Percentiles rank a stretch among this genome's conserved stretches.
These are phyloP conservation scores for Adansonia digitata DNA, from an alignment of 345 rosid species.

Conservation along the genomic window DNA sequence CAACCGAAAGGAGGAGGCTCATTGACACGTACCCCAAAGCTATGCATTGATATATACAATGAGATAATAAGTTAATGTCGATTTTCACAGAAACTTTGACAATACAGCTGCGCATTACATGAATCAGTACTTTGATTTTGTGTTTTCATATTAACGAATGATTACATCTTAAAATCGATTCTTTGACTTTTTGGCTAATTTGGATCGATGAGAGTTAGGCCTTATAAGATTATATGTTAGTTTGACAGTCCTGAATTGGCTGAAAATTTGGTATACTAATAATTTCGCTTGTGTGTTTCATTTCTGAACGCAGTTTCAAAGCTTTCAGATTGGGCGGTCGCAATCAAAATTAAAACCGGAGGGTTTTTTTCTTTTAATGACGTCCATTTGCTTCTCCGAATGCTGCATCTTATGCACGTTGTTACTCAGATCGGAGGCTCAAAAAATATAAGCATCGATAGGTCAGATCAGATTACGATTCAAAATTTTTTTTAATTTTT, in stretches of 20 bases:
- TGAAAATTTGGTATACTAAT: background rate
- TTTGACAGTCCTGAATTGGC: background rate
- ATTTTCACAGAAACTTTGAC: background rate
- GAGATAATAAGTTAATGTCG: background rate
- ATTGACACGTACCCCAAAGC: constrained; percentile 12
- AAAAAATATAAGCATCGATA: too few species aligned
- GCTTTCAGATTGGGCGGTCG: background rate
- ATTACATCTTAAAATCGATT: background rate
- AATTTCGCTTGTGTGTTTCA: background rate
- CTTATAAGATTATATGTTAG: background rate
- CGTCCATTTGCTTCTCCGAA: background rate
- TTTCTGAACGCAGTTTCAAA: background rate
- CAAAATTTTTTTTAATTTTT: too few species aligned
- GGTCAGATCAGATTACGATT: too few species aligned
- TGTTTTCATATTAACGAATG: background rate
- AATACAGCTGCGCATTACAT: background rate
- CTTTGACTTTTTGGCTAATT: background rate
- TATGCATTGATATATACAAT: background rate
- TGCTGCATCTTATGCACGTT: background rate
- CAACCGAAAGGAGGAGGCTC: background rate
- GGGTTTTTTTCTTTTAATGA: background rate
- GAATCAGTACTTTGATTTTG: background rate
- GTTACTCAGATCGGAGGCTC: too few species aligned
- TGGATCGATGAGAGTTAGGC: background rate
- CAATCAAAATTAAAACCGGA: background rate